A percentile compares a stretch with the other conserved stretches of the same genome.
Evolutionary conservation across 805 yeast genomes (phyloP).

Genomic region (Yamadazyma sp.): DNA sequence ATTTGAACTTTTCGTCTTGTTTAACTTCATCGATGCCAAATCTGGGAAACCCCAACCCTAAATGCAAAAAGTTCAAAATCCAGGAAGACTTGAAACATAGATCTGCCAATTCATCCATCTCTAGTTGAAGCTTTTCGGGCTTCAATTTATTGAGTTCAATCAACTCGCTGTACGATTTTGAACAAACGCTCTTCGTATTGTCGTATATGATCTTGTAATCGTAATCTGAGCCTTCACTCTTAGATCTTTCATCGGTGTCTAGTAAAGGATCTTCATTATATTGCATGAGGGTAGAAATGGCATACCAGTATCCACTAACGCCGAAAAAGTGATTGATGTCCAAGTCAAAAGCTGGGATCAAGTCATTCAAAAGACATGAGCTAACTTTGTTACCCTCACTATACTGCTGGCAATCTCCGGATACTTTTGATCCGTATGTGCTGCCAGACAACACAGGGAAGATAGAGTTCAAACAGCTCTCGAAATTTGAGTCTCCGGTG

Average conservation of each 20-base stretch:
- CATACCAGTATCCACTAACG: constrained; percentile 68
- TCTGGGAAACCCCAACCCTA: constrained; percentile 60
- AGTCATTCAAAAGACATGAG: constrained; percentile 52
- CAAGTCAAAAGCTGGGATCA: constrained; percentile 57
- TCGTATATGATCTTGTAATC: constrained; percentile 44
- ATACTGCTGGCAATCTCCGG: constrained; percentile 32
- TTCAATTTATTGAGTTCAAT: constrained; percentile 32
- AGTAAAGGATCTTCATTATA: constrained; percentile 20
- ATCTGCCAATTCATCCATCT: constrained; percentile 47
- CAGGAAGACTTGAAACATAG: constrained; percentile 64
- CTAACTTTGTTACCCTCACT: constrained; percentile 31
- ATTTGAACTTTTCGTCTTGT: constrained; percentile 24
- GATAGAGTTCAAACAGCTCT: constrained; percentile 46
- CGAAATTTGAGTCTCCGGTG: constrained; percentile 53
- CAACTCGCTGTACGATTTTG: constrained; percentile 38
- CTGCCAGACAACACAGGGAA: constrained; percentile 45
- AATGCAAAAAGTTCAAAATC: constrained; percentile 55
- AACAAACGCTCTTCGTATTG: constrained; percentile 49
- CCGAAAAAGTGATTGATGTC: constrained; percentile 58
- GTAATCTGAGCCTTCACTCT: constrained; percentile 25
- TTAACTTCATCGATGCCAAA: constrained; percentile 41
- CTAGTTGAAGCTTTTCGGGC: constrained; percentile 26
- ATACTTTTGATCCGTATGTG: constrained; percentile 23
- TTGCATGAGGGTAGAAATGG: constrained; percentile 47
- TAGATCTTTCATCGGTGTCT: not conserved